Evolutionary conservation across 2,329 filamentous ascomycete species (phyloP).

Genomic region (Pochonia chlamydosporia): DNA sequence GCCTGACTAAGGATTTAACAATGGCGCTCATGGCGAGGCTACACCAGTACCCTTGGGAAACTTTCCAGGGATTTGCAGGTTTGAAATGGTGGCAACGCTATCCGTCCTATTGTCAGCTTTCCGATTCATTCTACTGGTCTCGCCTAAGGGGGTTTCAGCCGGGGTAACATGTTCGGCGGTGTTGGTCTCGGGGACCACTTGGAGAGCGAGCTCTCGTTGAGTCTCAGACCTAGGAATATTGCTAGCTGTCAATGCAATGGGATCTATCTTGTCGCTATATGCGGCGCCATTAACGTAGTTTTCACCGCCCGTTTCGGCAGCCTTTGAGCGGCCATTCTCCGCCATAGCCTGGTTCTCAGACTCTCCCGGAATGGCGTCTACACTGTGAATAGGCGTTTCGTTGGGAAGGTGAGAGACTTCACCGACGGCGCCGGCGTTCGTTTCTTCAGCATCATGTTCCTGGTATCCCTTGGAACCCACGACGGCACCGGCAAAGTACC

Average conservation of each 20-base stretch:
- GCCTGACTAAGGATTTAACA: neutral
- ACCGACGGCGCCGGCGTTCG: neutral
- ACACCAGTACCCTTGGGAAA: conserved; percentile 45
- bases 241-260: conserved; percentile 9
- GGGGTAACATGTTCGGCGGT: conserved; percentile 9
- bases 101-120: conserved; percentile 28
- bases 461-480: conserved; percentile 9
- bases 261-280: conserved; percentile 9
- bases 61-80: conserved; percentile 64
- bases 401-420: neutral
- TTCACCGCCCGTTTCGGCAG: conserved; percentile 8
- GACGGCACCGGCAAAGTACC: conserved; percentile 16
- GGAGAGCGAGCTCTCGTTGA: conserved; percentile 16
- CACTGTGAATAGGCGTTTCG: neutral
- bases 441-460: conserved; percentile 9
- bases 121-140: conserved; percentile 12
- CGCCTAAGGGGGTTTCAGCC: conserved; percentile 5
- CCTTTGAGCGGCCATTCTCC: neutral
- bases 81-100: conserved; percentile 52
- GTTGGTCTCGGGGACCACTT: conserved; percentile 12
- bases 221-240: conserved; percentile 15
- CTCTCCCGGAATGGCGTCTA: neutral
- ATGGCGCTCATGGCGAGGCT: conserved; percentile 22
- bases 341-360: neutral
- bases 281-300: conserved; percentile 10